Conservation (phyloP, 768 basidiomycete genomes). For the Lentinus brumalis region DNA sequence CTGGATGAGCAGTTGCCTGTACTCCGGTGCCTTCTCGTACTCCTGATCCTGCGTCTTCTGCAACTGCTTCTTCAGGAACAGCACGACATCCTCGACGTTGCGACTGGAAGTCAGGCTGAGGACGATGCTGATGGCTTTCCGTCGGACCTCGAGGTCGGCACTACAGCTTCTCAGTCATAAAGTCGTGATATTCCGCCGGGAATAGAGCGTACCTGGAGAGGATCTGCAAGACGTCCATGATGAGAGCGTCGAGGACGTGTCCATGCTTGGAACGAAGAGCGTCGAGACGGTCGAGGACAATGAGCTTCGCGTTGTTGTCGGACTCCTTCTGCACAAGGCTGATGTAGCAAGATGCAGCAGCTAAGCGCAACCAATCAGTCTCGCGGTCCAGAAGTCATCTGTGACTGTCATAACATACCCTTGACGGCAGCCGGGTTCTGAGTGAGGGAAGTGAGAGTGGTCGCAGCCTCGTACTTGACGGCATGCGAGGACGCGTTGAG, state of each 20-base stretch:
- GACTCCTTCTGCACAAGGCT: slow-evolving; percentile 92
- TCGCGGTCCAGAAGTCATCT: not conserved
- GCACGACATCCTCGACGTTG: slow-evolving; percentile 95
- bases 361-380: not conserved
- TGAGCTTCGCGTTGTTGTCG: slow-evolving; percentile 98
- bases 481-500: slow-evolving; percentile 88
- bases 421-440: slow-evolving; percentile 96
- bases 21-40: slow-evolving; percentile 94
- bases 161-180: slow-evolving; percentile 38
- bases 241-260: slow-evolving; percentile 83
- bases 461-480: slow-evolving; percentile 97
- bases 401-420: slow-evolving; percentile 47
- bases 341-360: slow-evolving; percentile 82
- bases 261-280: slow-evolving; percentile 82
- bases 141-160: slow-evolving; percentile 94
- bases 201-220: slow-evolving; percentile 61
- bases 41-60: slow-evolving; percentile 89
- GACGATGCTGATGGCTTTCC: slow-evolving; percentile 88
- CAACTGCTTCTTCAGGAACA: slow-evolving; percentile 98
- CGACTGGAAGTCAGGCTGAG: slow-evolving; percentile 91
- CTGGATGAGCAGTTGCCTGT: slow-evolving; percentile 94
- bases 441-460: slow-evolving; percentile 89
- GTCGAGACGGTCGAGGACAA: slow-evolving; percentile 92
- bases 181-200: not conserved
- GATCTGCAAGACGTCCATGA: slow-evolving; percentile 95